phyloP scores from a whole-genome alignment of 2,329 filamentous ascomycete genomes.

The Blastomyces gilchristii region DNA sequence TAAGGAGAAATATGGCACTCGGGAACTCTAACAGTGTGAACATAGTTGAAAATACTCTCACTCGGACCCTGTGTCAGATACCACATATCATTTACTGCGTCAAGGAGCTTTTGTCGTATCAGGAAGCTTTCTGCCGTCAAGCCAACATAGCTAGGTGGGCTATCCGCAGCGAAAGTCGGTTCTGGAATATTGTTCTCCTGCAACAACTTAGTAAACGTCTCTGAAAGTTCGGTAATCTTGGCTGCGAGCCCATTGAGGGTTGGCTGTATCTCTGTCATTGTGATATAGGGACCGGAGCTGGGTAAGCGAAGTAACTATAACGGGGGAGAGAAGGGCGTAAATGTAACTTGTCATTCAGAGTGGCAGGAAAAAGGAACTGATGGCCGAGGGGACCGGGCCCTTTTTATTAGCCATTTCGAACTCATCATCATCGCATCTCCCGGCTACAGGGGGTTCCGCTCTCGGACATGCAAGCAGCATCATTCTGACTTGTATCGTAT shows the following conservation, averaged over 20 bases:
- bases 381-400: background rate
- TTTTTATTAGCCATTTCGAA: background rate
- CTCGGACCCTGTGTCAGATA: conserved; percentile 41
- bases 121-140: conserved; percentile 37
- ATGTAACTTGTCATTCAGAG: background rate
- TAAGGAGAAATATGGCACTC: background rate
- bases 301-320: background rate
- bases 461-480: background rate
- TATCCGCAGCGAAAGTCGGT: conserved; percentile 37
- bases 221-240: conserved; percentile 10
- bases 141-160: conserved; percentile 35
- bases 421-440: background rate
- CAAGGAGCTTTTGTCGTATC: conserved; percentile 36
- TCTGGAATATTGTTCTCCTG: conserved; percentile 35
- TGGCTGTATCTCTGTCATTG: conserved; percentile 10
- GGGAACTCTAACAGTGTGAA: conserved; percentile 6
- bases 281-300: background rate
- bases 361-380: background rate
- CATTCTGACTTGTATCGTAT: background rate
- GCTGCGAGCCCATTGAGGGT: conserved; percentile 11
- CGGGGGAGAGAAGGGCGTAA: too few species aligned
- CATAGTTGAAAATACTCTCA: conserved; percentile 37
- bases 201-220: conserved; percentile 8
- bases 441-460: background rate
- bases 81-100: conserved; percentile 39